These are phyloP conservation scores for Rubia tinctorum DNA, from an alignment of 305 asterid genomes.

Conservation along the genomic window DNA sequence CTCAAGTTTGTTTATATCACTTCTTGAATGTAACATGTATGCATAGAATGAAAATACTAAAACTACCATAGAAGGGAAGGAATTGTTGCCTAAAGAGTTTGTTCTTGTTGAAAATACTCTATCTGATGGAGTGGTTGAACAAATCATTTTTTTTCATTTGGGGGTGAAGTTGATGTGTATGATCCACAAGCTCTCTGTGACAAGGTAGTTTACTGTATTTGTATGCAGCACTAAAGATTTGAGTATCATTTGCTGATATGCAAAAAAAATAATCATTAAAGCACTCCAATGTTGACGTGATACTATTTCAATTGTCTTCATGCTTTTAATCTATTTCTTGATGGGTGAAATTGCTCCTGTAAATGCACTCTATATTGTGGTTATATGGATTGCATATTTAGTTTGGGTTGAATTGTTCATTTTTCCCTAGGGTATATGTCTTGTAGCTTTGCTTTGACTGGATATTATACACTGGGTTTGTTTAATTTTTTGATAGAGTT, in stretches of 20 bases:
- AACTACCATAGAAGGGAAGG: constrained; percentile 56
- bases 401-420: no score
- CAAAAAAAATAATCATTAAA: not conserved
- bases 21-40: no score
- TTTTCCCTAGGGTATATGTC: no score
- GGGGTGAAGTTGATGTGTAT: constrained; percentile 80
- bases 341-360: no score
- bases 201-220: constrained; percentile 48
- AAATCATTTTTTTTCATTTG: constrained; percentile 88
- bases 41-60: no score
- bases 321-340: not conserved
- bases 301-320: not conserved
- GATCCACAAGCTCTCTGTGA: constrained; percentile 88
- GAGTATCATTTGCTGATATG: not conserved
- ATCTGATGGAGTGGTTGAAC: constrained; percentile 77
- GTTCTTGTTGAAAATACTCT: constrained; percentile 71
- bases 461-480: no score
- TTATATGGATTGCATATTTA: no score
- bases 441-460: no score
- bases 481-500: no score
- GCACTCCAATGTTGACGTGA: not conserved
- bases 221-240: not conserved
- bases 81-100: constrained; percentile 74
- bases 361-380: no score
- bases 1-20: no score